Evolutionary conservation across 2,329 filamentous ascomycete species (phyloP).

Genomic region (Colletotrichum truncatum): DNA sequence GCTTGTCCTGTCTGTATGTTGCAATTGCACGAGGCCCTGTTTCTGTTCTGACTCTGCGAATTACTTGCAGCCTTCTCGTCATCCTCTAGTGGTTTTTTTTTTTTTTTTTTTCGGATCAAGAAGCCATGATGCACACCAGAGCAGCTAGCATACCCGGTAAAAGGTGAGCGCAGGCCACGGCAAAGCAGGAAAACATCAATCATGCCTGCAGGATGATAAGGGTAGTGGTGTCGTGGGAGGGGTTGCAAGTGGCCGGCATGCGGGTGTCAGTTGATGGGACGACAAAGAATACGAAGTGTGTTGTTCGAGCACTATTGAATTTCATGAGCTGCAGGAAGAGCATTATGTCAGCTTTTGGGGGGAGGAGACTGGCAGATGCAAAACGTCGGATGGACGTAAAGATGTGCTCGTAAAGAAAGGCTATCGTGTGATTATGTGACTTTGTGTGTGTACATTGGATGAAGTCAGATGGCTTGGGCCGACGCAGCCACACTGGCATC

Average conservation of each 20-base stretch:
- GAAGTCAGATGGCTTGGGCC: slow-evolving; percentile 2
- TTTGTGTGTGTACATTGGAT: neutral
- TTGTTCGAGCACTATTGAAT: slow-evolving; percentile 5
- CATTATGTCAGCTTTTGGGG: neutral
- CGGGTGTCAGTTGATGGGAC: slow-evolving; percentile 26
- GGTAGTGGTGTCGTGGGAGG: slow-evolving; percentile 1
- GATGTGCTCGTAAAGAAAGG: slow-evolving; percentile 4
- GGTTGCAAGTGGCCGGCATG: slow-evolving; percentile 8
- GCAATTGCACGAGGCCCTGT: neutral
- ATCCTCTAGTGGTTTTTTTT: neutral
- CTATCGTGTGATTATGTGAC: neutral
- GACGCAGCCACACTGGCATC: neutral
- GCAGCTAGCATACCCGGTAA: neutral
- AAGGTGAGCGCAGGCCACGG: neutral
- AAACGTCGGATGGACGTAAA: neutral
- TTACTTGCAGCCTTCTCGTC: neutral
- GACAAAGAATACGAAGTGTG: slow-evolving; percentile 13
- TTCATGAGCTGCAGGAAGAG: neutral
- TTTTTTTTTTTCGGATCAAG: slow-evolving; percentile 14
- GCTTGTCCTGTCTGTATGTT: neutral
- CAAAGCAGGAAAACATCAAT: slow-evolving; percentile 1
- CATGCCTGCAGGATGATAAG: neutral
- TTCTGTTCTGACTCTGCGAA: slow-evolving; percentile 1
- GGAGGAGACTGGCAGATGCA: neutral
- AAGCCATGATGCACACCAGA: neutral